Evolutionary conservation across 2,329 filamentous ascomycete species (phyloP).

Genomic region (Lecanicillium sp.): DNA sequence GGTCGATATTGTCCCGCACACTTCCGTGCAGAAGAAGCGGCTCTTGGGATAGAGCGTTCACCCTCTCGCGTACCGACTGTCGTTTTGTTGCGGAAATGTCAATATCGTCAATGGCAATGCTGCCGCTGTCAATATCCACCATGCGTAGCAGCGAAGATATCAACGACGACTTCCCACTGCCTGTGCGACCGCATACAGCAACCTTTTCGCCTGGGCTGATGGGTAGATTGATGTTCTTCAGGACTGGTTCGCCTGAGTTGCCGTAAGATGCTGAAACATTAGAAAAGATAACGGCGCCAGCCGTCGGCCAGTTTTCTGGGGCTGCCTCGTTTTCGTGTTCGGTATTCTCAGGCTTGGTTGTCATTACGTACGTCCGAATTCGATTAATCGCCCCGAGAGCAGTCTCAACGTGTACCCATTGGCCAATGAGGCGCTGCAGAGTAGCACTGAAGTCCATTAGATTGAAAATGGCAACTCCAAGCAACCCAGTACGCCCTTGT

Average conservation of each 20-base stretch:
- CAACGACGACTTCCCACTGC: slow-evolving; percentile 28
- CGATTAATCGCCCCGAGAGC: slow-evolving; percentile 19
- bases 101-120: slow-evolving; percentile 36
- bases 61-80: slow-evolving; percentile 15
- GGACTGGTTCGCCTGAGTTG: slow-evolving; percentile 14
- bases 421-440: slow-evolving; percentile 23
- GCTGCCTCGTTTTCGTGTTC: slow-evolving; percentile 12
- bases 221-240: slow-evolving; percentile 20
- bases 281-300: slow-evolving; percentile 17
- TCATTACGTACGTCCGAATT: slow-evolving; percentile 17
- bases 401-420: slow-evolving; percentile 22
- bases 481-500: slow-evolving; percentile 18
- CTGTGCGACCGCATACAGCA: slow-evolving; percentile 36
- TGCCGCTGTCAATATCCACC: slow-evolving; percentile 32
- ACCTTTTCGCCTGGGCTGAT: slow-evolving; percentile 27
- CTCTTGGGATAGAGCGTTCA: slow-evolving; percentile 44
- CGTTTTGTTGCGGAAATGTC: slow-evolving; percentile 21
- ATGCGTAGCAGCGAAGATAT: slow-evolving; percentile 38
- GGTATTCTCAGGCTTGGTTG: slow-evolving; percentile 15
- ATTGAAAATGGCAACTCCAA: slow-evolving; percentile 19
- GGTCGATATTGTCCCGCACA: slow-evolving; percentile 42
- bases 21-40: slow-evolving; percentile 40
- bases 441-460: slow-evolving; percentile 21
- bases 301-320: slow-evolving; percentile 17
- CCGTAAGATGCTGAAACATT: slow-evolving; percentile 24